Conservation (phyloP, 148 eudicot species). For the Rhododendron simsii region DNA sequence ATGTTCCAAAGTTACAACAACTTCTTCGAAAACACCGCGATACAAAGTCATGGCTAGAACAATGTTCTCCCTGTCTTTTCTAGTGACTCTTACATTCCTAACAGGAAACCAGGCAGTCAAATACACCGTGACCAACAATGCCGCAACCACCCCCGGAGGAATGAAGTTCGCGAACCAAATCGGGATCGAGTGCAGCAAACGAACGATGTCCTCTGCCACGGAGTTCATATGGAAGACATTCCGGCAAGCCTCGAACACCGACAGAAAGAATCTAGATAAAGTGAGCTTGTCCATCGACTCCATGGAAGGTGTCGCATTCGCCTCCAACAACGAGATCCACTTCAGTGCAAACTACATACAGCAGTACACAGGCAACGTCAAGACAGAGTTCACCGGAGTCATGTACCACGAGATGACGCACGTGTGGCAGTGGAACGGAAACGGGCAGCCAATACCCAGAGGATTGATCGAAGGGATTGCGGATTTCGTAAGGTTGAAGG, state of each 20-base stretch:
- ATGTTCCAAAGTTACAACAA: not conserved
- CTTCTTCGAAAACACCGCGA: not conserved
- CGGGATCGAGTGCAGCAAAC: conserved; percentile 18
- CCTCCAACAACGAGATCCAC: conserved; percentile 6
- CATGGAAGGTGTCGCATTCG: not conserved
- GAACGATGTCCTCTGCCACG: not conserved
- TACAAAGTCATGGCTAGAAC: not conserved
- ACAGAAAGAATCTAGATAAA: not conserved
- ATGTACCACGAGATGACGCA: conserved; percentile 52
- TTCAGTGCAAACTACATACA: conserved; percentile 10
- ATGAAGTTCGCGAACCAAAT: conserved; percentile 23
- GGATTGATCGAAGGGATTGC: conserved; percentile 37
- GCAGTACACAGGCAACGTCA: conserved; percentile 22
- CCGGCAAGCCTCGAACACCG: conserved; percentile 26
- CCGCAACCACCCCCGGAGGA: conserved; percentile 28
- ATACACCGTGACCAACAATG: conserved; percentile 23
- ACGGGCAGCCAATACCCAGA: conserved; percentile 11
- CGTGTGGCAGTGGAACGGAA: conserved; percentile 34
- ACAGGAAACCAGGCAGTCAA: conserved; percentile 16
- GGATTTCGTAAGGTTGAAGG: conserved; percentile 31
- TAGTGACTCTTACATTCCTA: not conserved
- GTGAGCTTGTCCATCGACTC: not conserved
- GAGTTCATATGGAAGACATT: conserved; percentile 20
- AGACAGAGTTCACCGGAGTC: conserved; percentile 28
- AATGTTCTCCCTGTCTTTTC: not conserved